Evolutionary conservation across 1,139 yeast species (phyloP).

Genomic region (Geotrichum carabidarum): DNA sequence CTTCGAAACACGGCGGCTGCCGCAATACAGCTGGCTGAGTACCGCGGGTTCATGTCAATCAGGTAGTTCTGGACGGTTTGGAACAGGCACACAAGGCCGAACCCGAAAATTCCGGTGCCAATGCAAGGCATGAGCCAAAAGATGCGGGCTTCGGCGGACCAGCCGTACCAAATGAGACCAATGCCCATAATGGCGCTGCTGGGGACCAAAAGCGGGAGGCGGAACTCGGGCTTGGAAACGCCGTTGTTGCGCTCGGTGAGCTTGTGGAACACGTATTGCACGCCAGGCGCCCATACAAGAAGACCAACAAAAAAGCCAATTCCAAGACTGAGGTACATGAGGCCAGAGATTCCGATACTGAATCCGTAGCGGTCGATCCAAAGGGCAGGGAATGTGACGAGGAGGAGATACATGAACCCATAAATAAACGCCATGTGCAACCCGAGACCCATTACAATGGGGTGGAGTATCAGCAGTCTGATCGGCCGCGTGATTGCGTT

Average conservation of each 20-base stretch:
- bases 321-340: slow-evolving; percentile 54
- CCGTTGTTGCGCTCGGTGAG: slow-evolving; percentile 46
- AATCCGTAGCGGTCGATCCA: slow-evolving; percentile 48
- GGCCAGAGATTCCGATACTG: slow-evolving; percentile 48
- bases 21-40: slow-evolving; percentile 54
- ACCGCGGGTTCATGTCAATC: slow-evolving; percentile 61
- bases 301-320: slow-evolving; percentile 49
- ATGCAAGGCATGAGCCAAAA: slow-evolving; percentile 55
- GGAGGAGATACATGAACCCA: slow-evolving; percentile 58
- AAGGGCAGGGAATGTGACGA: slow-evolving; percentile 54
- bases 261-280: slow-evolving; percentile 40
- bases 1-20: slow-evolving; percentile 62
- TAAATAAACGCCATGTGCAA: slow-evolving; percentile 58
- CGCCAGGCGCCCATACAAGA: slow-evolving; percentile 43
- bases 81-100: slow-evolving; percentile 54
- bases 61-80: slow-evolving; percentile 57
- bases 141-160: slow-evolving; percentile 50
- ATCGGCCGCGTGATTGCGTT: slow-evolving; percentile 49
- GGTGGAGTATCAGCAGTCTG: slow-evolving; percentile 49
- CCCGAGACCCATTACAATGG: slow-evolving; percentile 60
- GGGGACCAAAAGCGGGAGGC: slow-evolving; percentile 44
- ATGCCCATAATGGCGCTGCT: slow-evolving; percentile 44
- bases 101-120: slow-evolving; percentile 53
- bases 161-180: slow-evolving; percentile 59
- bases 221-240: slow-evolving; percentile 52